These are phyloP conservation scores for Termitomyces sp. DNA, from an alignment of 768 basidiomycete genomes.

Conservation along the genomic window DNA sequence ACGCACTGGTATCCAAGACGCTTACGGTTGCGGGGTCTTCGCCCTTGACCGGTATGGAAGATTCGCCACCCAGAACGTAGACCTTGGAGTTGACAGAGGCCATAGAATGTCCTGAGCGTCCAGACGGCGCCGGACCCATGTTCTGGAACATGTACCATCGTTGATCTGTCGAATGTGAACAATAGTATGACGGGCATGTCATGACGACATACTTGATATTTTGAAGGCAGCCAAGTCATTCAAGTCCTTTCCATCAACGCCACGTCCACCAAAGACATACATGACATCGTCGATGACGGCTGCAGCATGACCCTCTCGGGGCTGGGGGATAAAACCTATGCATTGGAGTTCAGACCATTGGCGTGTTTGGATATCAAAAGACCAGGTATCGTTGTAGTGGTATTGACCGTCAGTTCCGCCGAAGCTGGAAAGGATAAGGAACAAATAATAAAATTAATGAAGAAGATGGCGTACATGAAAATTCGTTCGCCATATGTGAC, in stretches of 20 bases:
- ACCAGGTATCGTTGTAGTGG: slow-evolving; percentile 99
- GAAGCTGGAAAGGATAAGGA: slow-evolving; percentile 49
- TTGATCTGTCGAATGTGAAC: slow-evolving; percentile 56
- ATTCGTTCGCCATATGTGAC: slow-evolving; percentile 81
- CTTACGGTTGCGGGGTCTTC: slow-evolving; percentile 86
- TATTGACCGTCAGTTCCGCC: slow-evolving; percentile 98
- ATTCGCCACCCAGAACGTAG: slow-evolving; percentile 94
- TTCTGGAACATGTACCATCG: slow-evolving; percentile 99
- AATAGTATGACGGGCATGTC: not conserved
- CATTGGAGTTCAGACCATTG: slow-evolving; percentile 92
- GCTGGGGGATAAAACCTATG: slow-evolving; percentile 94
- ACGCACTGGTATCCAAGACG: slow-evolving; percentile 91
- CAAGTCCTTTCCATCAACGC: slow-evolving; percentile 95
- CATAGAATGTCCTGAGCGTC: slow-evolving; percentile 98
- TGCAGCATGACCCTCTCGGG: slow-evolving; percentile 95
- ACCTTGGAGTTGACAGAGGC: slow-evolving; percentile 85
- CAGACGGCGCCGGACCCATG: slow-evolving; percentile 94
- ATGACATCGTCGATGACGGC: slow-evolving; percentile 96
- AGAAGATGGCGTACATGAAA: slow-evolving; percentile 62
- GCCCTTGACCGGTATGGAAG: slow-evolving; percentile 62
- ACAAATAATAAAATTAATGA: slow-evolving; percentile 8
- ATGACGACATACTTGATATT: slow-evolving; percentile 72
- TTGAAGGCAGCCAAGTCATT: slow-evolving; percentile 96
- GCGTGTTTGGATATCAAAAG: slow-evolving; percentile 76
- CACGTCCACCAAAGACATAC: slow-evolving; percentile 95